Evolutionary conservation across 495 filamentous ascomycete genomes (phyloP), one percentile per base, ranked within the genome.

Genomic region (Rostrohypoxylon terebratum): DNA sequence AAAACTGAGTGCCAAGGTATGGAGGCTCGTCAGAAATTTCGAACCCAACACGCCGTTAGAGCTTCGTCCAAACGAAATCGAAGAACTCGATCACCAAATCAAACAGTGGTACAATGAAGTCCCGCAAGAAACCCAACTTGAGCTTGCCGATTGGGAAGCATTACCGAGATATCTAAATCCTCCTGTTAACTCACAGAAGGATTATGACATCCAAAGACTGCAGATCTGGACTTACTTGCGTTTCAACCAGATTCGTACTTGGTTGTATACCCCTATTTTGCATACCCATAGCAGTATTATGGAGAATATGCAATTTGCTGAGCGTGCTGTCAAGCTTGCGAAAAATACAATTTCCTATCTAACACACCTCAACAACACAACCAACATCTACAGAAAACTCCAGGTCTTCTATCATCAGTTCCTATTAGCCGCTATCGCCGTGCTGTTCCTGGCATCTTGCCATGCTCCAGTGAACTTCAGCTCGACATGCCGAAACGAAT

Each of bases 391-490:
- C 79, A 87, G 90, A 8, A 89, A 87, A 5, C 89, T 93, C 60
- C 93, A 96, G 77, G 88, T 94, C 38, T 90, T 90, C 67, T 95
- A 94, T 82, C 93, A 97, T 78, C 93, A 94, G 74, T 97, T 97
- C 78, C 85, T 97, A 16, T 89, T 93, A 10, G 90, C 91, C 8
- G 90, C 93, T 9, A 85, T 97, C 25, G 91, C 91, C 0, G 93
- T 95, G 2, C 83, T 97, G 7, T 94, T 96, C 77, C 87, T 97
- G 0, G 93, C 93, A 0, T 92, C 92, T 1, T 92, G 89, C 13
- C 93, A 97, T 75, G 92, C 93, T 2, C 92, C 93, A 0, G 83
- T 89, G 0, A 88, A 91, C 44, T 97, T 95, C 77, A 92, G 89
- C 72, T 84, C 87, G 8, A 81, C 86, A 47, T 92, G 92, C 59